These are phyloP conservation scores for Erysiphe pulchra DNA, from an alignment of 2,329 filamentous ascomycete species.

Conservation along the genomic window DNA sequence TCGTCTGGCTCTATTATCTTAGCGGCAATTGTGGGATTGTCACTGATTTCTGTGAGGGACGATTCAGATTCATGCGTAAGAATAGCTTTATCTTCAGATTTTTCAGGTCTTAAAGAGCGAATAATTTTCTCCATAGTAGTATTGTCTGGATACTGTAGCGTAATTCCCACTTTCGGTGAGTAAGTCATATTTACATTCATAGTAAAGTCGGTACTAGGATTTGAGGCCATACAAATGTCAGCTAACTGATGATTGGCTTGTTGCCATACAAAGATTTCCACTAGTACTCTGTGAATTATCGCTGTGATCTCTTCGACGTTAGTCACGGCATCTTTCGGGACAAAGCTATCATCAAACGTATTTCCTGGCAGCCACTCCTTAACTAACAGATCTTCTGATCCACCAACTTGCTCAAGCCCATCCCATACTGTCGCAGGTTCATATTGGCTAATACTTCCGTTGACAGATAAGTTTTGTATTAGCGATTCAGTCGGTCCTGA, in stretches of 20 bases:
- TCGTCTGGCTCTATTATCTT: conserved; percentile 7
- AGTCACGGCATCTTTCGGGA: conserved; percentile 14
- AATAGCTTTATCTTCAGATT: not conserved
- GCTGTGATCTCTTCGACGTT: conserved; percentile 15
- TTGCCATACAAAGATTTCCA: conserved; percentile 26
- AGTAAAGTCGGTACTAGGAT: conserved; percentile 5
- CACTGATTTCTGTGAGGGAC: conserved; percentile 2
- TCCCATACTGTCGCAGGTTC: conserved; percentile 22
- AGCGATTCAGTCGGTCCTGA: not conserved
- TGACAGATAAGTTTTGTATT: conserved; percentile 1
- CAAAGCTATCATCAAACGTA: conserved; percentile 16
- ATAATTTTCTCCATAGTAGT: conserved; percentile 3
- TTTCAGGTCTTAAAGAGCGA: conserved; percentile 1
- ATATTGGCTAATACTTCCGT: conserved; percentile 14
- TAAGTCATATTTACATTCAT: conserved; percentile 9
- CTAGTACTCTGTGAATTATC: conserved; percentile 26
- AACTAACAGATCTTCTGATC: conserved; percentile 18
- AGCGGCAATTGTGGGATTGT: conserved; percentile 7
- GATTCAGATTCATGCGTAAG: conserved; percentile 1
- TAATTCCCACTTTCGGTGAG: conserved; percentile 5
- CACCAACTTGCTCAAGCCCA: conserved; percentile 27
- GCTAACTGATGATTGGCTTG: conserved; percentile 15
- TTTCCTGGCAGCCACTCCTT: conserved; percentile 14
- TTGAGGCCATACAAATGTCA: conserved; percentile 3
- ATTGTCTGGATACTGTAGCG: conserved; percentile 6